Evolutionary conservation across 2,329 filamentous ascomycete species (phyloP), one percentile per base, ranked within the genome.

Genomic region (Fusarium sp.): DNA sequence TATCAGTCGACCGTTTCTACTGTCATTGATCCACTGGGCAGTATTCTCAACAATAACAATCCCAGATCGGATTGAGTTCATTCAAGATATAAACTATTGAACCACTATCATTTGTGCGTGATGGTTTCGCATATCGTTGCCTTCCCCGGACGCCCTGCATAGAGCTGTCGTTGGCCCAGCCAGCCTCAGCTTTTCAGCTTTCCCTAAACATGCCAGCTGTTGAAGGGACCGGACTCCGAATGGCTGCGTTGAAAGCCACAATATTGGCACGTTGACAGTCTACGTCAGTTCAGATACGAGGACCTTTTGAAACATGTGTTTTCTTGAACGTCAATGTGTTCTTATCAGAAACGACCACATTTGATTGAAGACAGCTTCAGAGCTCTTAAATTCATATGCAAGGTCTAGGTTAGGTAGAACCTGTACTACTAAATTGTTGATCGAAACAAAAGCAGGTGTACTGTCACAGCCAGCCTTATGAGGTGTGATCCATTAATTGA

Each of bases 171-270:
- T 10, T 11, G 15, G 36, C 40, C 20, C 44, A 21, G 39, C 58
- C 58, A 58, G 60, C 60, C 60, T 63, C 45, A 43, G 11, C 23
- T 46, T 36, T 51, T 63, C 60, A 63, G 60, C 60, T 63, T 30
- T 21, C 6, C 34, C 38, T 9, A n/a, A 36, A 26, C 58, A 64
- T 46, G 21, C 45, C 58, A 58, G 21, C 43, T 58, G 32, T 58
- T 23, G 39, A 56, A 19, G 42, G 43, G 32, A 39, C 15, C 24
- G 38, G 19, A 15, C 39, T 21, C 20, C 14, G 21, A 28, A 23
- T 47, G 58, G 40, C 15, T 26, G 45, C 42, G 24, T 21, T 20
- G 1, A 43, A 64, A 64, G 59, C 60, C 60, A 64, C 59, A 43
- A 43, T 57, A 57, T 48, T 40, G 39, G 14, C 17, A 38, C 11